Conservation (phyloP, 768 basidiomycete genomes). For the Pleurotus eryngii region DNA sequence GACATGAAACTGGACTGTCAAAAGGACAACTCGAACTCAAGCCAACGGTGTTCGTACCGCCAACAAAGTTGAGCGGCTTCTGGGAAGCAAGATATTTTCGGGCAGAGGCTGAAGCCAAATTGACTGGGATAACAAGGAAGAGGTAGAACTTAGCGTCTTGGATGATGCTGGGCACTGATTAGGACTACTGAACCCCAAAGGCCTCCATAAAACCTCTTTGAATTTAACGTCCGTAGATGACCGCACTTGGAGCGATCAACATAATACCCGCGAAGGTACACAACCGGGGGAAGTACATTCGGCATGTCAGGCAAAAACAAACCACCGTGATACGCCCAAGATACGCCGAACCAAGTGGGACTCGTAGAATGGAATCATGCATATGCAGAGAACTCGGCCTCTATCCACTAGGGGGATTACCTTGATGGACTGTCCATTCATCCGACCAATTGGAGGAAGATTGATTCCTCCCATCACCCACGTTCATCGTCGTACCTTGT, state of each 20-base stretch:
- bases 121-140: neutral
- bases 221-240: too few species aligned
- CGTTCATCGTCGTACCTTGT: slow-evolving; percentile 8
- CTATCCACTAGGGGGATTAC: slow-evolving; percentile 19
- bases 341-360: neutral
- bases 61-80: neutral
- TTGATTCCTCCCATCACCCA: slow-evolving; percentile 1
- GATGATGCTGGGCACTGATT: too few species aligned
- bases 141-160: neutral
- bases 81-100: neutral
- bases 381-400: neutral
- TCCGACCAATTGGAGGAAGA: slow-evolving; percentile 26
- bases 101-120: neutral
- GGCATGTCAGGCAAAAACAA: too few species aligned
- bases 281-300: too few species aligned
- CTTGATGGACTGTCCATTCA: slow-evolving; percentile 34
- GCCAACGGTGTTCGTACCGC: neutral
- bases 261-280: too few species aligned
- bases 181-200: too few species aligned
- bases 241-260: too few species aligned
- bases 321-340: neutral
- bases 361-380: too few species aligned
- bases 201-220: too few species aligned
- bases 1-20: slow-evolving; percentile 10
- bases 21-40: slow-evolving; percentile 2